These are phyloP conservation scores for Penicillium sp. DNA, from an alignment of 2,329 filamentous ascomycete genomes.

Conservation along the genomic window DNA sequence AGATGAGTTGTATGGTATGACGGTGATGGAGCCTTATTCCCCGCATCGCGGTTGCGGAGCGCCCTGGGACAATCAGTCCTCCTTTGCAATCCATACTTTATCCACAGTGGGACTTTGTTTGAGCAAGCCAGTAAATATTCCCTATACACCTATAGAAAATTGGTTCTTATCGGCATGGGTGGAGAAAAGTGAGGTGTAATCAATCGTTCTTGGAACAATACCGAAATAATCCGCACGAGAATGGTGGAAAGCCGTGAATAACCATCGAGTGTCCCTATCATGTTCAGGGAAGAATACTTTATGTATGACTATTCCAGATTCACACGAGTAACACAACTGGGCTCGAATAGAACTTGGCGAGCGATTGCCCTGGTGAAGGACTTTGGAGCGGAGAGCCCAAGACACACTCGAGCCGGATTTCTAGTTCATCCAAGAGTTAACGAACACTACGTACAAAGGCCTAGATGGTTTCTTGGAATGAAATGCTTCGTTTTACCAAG, in stretches of 20 bases:
- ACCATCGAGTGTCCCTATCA: constrained; percentile 4
- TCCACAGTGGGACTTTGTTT: not conserved
- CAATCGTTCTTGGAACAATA: no score
- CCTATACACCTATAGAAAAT: not conserved
- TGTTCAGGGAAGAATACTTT: not conserved
- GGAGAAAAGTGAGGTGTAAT: not conserved
- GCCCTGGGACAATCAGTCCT: not conserved
- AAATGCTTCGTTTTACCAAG: no score
- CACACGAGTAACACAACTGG: not conserved
- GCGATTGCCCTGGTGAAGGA: no score
- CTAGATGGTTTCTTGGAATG: no score
- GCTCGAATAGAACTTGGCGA: not conserved
- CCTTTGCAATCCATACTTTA: not conserved
- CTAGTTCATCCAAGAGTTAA: no score
- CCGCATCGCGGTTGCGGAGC: not conserved
- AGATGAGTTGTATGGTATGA: not conserved
- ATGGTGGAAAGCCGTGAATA: constrained; percentile 1
- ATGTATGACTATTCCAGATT: not conserved
- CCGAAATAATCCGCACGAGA: not conserved
- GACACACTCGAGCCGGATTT: no score
- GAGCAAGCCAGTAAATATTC: not conserved
- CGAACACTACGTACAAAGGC: no score
- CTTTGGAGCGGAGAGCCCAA: no score
- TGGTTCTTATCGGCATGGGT: not conserved
- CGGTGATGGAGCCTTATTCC: not conserved